These are phyloP conservation scores for Capsicum pubescens DNA, from an alignment of 257 asterid genomes.

Conservation along the genomic window DNA sequence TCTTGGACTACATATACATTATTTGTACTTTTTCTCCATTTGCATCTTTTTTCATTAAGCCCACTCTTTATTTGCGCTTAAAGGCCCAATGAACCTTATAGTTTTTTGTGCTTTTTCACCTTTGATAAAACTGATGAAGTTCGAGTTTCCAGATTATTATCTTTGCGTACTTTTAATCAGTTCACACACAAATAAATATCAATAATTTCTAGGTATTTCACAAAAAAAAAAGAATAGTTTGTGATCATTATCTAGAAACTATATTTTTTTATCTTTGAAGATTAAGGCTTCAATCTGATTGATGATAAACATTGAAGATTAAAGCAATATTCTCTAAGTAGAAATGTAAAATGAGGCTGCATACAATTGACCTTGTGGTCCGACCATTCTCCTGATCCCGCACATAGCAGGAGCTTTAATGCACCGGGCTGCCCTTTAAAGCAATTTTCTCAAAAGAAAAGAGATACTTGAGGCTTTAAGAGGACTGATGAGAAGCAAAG, in stretches of 20 bases:
- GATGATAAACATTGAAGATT: not conserved
- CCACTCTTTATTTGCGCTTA: not conserved
- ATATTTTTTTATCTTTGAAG: too few relatives aligned
- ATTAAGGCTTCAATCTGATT: not conserved
- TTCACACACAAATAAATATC: not conserved
- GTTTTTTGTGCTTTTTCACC: too few relatives aligned
- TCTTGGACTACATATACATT: not conserved
- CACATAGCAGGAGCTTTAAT: too few relatives aligned
- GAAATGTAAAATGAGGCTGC: too few relatives aligned
- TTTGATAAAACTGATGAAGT: too few relatives aligned
- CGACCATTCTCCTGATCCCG: too few relatives aligned
- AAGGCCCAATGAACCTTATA: not conserved
- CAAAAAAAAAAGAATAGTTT: too few relatives aligned
- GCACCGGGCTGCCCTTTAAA: too few relatives aligned
- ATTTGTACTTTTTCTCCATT: not conserved
- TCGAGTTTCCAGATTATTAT: too few relatives aligned
- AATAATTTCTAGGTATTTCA: not conserved
- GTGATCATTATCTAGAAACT: not conserved
- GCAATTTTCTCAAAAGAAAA: too few relatives aligned
- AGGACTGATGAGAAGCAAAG: not conserved
- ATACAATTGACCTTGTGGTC: too few relatives aligned
- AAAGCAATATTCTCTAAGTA: too few relatives aligned
- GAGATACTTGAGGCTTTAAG: not conserved
- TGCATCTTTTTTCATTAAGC: not conserved
- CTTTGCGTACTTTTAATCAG: not conserved